Evolutionary conservation across 2,329 filamentous ascomycete species (phyloP), one percentile per base, ranked within the genome.

Genomic region (Neofusicoccum sp.): DNA sequence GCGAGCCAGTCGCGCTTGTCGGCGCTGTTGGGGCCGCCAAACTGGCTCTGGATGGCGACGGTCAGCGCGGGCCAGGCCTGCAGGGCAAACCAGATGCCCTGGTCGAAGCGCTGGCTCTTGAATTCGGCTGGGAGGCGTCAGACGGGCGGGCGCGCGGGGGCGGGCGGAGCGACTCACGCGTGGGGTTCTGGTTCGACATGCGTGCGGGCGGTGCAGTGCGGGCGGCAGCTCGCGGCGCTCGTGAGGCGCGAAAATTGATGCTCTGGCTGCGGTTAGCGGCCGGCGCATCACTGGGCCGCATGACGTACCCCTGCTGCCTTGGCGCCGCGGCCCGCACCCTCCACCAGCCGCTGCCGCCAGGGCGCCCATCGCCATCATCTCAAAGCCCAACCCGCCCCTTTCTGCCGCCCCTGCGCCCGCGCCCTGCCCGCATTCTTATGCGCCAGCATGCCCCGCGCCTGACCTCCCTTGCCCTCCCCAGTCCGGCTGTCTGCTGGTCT

Each of bases 1-100:
- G 90, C 93, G 70, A 99, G 90, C 93, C 93, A 98, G 82, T 96
- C 93, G 70, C 93, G 89, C 80, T 98, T 98, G 76, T 96, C 91
- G 63, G 82, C 75, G 24, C 87, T 89, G 70, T 91, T 87, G 41
- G 90, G 86, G 2, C 93, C 95, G 69, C 93, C 95, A 89, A 93
- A 96, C 77, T 86, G 82, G 74, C 91, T 91, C 73, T 90, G 85
- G 45, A 97, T 90, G 48, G 95, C 91, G 71, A 96, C 86, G 51
- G 89, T 89, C 58, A 99, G 87, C 33, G 91, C 89, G 6, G 89
- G 87, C 95, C 95, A 99, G 71, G 90, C 85, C 79, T 93, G 87
- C 66, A 99, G 86, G 44, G 89, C 80, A 73, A 95, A 88, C 73
- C 91, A 91, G 68, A 97, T 89, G 71, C 86, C 89, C 70, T 95